phyloP scores from a whole-genome alignment of 805 yeast species.

The Yarrowia sp. region DNA sequence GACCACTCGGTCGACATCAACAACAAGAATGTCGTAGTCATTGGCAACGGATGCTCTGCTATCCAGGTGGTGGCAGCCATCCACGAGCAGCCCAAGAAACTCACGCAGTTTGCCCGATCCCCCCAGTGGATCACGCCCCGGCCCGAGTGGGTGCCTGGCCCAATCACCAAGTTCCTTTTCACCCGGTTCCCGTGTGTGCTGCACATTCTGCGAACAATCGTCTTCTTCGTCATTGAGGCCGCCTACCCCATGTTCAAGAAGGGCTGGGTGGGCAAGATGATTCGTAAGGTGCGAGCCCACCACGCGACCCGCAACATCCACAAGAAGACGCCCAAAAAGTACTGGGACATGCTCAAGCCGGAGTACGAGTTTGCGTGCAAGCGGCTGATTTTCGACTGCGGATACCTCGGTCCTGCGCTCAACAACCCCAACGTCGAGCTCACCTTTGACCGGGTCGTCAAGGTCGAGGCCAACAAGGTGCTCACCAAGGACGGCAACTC shows the following conservation, averaged over 20 bases:
- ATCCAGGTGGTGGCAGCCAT: slow-evolving; percentile 40
- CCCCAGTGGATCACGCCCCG: slow-evolving; percentile 42
- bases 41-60: slow-evolving; percentile 42
- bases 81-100: slow-evolving; percentile 31
- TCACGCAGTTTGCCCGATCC: slow-evolving; percentile 41
- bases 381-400: slow-evolving; percentile 42
- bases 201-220: slow-evolving; percentile 35
- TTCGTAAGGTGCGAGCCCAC: slow-evolving; percentile 23
- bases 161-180: slow-evolving; percentile 9
- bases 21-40: slow-evolving; percentile 40
- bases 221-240: slow-evolving; percentile 40
- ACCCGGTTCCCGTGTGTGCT: slow-evolving; percentile 15
- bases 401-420: slow-evolving; percentile 40
- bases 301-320: slow-evolving; percentile 38
- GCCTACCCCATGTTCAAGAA: slow-evolving; percentile 40
- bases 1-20: slow-evolving; percentile 38
- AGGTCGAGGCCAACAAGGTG: slow-evolving; percentile 39
- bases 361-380: slow-evolving; percentile 42
- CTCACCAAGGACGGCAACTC: slow-evolving; percentile 41
- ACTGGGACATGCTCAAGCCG: slow-evolving; percentile 41
- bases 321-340: slow-evolving; percentile 40
- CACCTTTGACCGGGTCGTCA: slow-evolving; percentile 39
- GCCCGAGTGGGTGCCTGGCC: slow-evolving; percentile 25
- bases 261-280: slow-evolving; percentile 36
- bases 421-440: slow-evolving; percentile 40